These are phyloP conservation scores for Neofusicoccum ribis DNA, from an alignment of 2,329 filamentous ascomycete genomes.

Conservation along the genomic window DNA sequence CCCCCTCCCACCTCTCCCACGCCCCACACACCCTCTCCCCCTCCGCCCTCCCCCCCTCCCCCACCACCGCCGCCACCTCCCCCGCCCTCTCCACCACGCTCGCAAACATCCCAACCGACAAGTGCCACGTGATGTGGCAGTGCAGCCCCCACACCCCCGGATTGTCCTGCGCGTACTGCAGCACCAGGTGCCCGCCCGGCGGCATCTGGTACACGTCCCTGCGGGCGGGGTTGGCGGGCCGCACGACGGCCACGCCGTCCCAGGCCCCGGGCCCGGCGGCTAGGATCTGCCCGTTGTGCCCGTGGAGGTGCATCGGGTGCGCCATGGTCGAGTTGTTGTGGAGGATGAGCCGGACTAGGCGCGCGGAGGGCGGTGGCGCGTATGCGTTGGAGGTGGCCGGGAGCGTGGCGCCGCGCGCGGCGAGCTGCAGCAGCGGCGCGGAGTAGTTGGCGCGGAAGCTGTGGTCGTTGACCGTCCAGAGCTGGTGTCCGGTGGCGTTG, in stretches of 20 bases:
- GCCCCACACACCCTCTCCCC: constrained; percentile 24
- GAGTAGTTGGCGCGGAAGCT: constrained; percentile 38
- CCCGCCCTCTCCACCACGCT: constrained; percentile 28
- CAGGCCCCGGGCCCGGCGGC: constrained; percentile 42
- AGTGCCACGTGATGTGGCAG: constrained; percentile 39
- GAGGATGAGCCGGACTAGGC: constrained; percentile 42
- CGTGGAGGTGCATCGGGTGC: constrained; percentile 41
- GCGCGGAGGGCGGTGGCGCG: constrained; percentile 38
- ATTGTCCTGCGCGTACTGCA: constrained; percentile 40
- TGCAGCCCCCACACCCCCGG: constrained; percentile 39
- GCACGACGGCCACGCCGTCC: constrained; percentile 38
- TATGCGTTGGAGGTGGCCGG: constrained; percentile 39
- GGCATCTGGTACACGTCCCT: constrained; percentile 36
- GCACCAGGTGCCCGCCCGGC: constrained; percentile 27
- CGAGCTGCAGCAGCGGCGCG: constrained; percentile 37
- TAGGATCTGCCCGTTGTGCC: constrained; percentile 49
- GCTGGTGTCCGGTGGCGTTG: neutral
- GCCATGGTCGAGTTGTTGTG: constrained; percentile 27
- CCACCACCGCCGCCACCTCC: constrained; percentile 27
- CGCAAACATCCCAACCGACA: constrained; percentile 30
- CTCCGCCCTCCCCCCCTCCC: constrained; percentile 12
- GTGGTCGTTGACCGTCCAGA: constrained; percentile 14
- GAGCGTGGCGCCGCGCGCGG: constrained; percentile 31
- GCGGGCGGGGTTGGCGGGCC: constrained; percentile 39
- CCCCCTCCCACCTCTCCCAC: constrained; percentile 35